Base-by-base conservation (phyloP, 106 monocot species). In the Dendrobium nobile region DNA sequence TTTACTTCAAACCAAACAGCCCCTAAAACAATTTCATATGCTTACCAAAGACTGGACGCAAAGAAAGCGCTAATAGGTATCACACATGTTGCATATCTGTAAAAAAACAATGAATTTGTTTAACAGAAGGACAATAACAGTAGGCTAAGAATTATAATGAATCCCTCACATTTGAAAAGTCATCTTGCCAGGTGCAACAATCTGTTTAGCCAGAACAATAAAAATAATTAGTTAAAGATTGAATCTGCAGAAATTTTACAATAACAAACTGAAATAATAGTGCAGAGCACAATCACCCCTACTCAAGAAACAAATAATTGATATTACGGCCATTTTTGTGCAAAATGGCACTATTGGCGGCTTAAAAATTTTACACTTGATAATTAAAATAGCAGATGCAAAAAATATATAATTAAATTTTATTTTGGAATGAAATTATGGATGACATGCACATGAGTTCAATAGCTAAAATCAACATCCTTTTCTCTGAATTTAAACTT, bases 11-110 rank as follows among this genome's bases (percentile, higher is more conserved):
- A 37, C 37, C 37, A 37, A 37, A 37, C 37, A 37, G 37, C 37
- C 37, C 2, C 37, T 37, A 37, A 17, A 44, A 26, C 4, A 44
- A 44, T 31, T 20, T 18, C 42, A 51, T 15, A 19, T 76, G 45
- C 92, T 87, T 88, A 92, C 97, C 97, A 97, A 79, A 97, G 87
- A 79, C 96, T 97, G 45, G 96, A 90, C 6, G 96, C 96, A 84
- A 97, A 97, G 84, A 97, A 97, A 26, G 96, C 96, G 86, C 96
- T 97, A 5, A 97, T 97, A 4, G 96, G 96, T 83, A 97, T 91
- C 54, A 97, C 92, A 85, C 96, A 92, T 41, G 96, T 97, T 44
- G 87, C 87, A 86, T 97, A 97, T 88, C 96, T 97, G 94, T 75
- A 94, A 81, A 61, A 61, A 86, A 27, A 51, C 1, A 83, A 59